Base-by-base conservation (phyloP, 768 basidiomycete genomes). In the Xerocomus brunneocitrinus region DNA sequence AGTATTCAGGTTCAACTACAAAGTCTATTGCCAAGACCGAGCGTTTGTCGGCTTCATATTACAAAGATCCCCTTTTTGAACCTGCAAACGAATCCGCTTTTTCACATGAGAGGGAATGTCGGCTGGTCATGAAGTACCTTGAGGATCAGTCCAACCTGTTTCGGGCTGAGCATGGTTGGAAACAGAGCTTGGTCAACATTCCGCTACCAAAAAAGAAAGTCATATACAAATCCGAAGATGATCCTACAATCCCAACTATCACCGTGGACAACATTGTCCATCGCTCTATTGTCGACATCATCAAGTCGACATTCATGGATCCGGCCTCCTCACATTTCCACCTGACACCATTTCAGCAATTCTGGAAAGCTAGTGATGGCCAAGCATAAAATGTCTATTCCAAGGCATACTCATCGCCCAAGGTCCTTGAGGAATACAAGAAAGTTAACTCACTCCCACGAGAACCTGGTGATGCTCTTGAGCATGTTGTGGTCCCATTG, bases 291-390 rank as follows among this genome's bases (percentile, higher is more conserved):
- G 1, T 39, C 19, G n/a, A 39, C 19, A 19, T 39, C 14, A 13
- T 39, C 19, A n/a, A 19, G 16, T n/a, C 38, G 14, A 13, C n/a
- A 8, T 16, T 39, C 6, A 1, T 22, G 16, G 38, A 16, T 39
- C n/a, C n/a, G n/a, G 19, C 8, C 16, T 39, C 38, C 6, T 13
- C 45, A 4, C 3, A 8, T 9, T n/a, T 65, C 36, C 67, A 70
- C 40, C 57, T 56, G n/a, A 49, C 57, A 0, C 65, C 65, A 3
- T 71, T 64, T 45, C 57, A 60, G 31, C 56, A 57, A 5, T 65
- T 48, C 27, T 67, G 62, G 60, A 56, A 64, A 19, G 7, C 22
- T 40, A 25, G 38, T 31, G 6, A 45, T 7, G 1, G 25, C 0
- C 25, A 32, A 32, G 13, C 30, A 34, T 0, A 13, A 50, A 46